A percentile compares a stretch with the other conserved stretches of the same genome.
Evolutionary conservation across 192 early-diverging fungal species (phyloP).

Genomic region (Thamnidium elegans): DNA sequence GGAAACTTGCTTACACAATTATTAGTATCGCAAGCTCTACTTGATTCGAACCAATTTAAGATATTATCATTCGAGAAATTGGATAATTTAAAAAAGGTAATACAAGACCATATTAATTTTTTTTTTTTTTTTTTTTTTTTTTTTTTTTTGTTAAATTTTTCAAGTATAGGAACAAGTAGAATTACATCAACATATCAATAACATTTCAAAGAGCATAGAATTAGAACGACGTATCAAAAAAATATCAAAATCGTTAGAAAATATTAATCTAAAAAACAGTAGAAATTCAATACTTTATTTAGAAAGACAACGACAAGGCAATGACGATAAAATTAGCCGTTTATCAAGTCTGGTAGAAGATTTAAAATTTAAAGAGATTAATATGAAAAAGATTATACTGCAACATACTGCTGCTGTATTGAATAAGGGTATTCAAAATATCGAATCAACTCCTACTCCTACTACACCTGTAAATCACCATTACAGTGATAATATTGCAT

Average conservation of each 20-base stretch:
- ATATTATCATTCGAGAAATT: conserved; percentile 50
- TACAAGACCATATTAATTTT: background rate
- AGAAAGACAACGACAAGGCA: conserved; percentile 7
- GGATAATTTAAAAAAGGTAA: conserved; percentile 54
- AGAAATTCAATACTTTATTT: conserved; percentile 9
- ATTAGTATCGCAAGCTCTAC: conserved; percentile 50
- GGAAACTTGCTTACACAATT: conserved; percentile 27
- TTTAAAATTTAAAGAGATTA: conserved; percentile 41
- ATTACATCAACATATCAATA: background rate
- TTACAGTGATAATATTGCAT: background rate
- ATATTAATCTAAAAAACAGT: conserved; percentile 6
- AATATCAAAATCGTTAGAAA: background rate
- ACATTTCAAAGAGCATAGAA: conserved; percentile 1
- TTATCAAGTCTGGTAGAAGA: conserved; percentile 47
- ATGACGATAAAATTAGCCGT: conserved; percentile 53
- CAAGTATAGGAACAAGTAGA: conserved; percentile 5
- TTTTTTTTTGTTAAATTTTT: too few species aligned
- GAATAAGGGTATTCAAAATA: conserved; percentile 41
- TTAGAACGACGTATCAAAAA: conserved; percentile 12
- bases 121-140: background rate
- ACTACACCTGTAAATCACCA: too few species aligned
- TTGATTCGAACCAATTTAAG: conserved; percentile 54
- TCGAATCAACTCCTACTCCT: conserved; percentile 24
- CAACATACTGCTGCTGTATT: conserved; percentile 55
- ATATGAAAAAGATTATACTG: conserved; percentile 45